Base-by-base conservation (phyloP, 2,329 filamentous ascomycete species). In the Dothistroma septosporum region DNA sequence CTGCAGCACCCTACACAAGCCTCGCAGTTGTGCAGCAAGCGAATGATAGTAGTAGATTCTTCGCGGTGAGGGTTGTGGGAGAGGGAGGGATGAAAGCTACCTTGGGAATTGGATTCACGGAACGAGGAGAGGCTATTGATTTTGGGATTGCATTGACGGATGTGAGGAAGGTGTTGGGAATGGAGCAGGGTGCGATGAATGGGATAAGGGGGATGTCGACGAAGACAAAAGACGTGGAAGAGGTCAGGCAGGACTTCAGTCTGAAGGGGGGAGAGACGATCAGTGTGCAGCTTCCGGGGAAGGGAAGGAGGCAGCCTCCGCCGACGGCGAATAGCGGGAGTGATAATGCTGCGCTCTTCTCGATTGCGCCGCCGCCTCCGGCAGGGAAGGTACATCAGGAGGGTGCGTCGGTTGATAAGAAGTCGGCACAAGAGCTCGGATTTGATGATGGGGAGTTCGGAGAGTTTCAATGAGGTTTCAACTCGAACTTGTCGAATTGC, bases 181-280 rank as follows among this genome's bases (percentile, higher is more conserved):
- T 79, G 87, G 70, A 82, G 84, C n/a, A 76, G 79, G 72, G 37
- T 52, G 60, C 7, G 67, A 28, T 82, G 84, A 19, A 76, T 79
- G 72, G 47, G 62, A 61, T 21, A 49, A 60, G 50, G 37, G 65
- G 61, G 53, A 58, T 56, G 46, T 56, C 68, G 32, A 63, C 62
- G 67, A 74, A 75, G 66, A 60, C 41, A 11, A 76, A 76, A 50
- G 75, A 77, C 48, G 76, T 76, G 47, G 77, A 80, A 59, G 83
- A 84, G 70, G 72, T 70, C 35, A 87, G 86, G 76, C 85, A 83
- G 66, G 91, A 96, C 71, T 92, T 91, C 72, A 92, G 89, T 70
- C 75, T 96, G 65, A 96, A 96, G 75, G 91, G 92, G 62, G 91
- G 91, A 11, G 88, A 96, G 81, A 96, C 89, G 19, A 95, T 96